phyloP scores from a whole-genome alignment of 1,139 yeast species.

The Pichia sorboxylosa region DNA sequence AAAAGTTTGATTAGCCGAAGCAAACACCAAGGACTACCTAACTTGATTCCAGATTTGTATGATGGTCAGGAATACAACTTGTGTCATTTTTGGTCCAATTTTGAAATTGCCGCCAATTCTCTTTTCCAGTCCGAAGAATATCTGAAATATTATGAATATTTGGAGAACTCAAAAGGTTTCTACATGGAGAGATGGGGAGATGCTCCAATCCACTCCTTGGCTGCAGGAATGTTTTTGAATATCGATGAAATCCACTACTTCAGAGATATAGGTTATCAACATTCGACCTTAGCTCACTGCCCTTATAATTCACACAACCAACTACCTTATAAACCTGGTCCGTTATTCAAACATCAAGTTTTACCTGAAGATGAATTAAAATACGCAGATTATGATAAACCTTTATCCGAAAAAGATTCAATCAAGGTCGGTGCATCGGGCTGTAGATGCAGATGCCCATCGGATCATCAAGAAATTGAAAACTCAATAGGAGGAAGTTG shows the following conservation, averaged over 20 bases:
- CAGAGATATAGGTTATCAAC: conserved; percentile 81
- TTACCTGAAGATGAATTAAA: conserved; percentile 22
- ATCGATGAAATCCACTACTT: conserved; percentile 71
- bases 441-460: conserved; percentile 77
- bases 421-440: conserved; percentile 47
- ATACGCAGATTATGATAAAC: conserved; percentile 36
- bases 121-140: conserved; percentile 56
- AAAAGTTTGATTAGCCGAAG: conserved; percentile 9
- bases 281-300: conserved; percentile 71
- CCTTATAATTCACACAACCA: conserved; percentile 58
- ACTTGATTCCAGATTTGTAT: conserved; percentile 38
- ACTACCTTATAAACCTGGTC: conserved; percentile 30
- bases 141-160: conserved; percentile 48
- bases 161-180: conserved; percentile 71
- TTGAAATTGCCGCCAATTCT: conserved; percentile 77
- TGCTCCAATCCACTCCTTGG: conserved; percentile 85
- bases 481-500: conserved; percentile 43
- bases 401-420: conserved; percentile 6
- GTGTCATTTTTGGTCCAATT: conserved; percentile 91
- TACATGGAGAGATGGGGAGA: conserved; percentile 91
- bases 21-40: conserved; percentile 23
- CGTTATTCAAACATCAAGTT: conserved; percentile 18
- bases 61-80: conserved; percentile 47
- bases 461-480: conserved; percentile 40
- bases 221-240: conserved; percentile 60